phyloP scores from a whole-genome alignment of 345 rosid species.

The Orychophragmus violaceus region DNA sequence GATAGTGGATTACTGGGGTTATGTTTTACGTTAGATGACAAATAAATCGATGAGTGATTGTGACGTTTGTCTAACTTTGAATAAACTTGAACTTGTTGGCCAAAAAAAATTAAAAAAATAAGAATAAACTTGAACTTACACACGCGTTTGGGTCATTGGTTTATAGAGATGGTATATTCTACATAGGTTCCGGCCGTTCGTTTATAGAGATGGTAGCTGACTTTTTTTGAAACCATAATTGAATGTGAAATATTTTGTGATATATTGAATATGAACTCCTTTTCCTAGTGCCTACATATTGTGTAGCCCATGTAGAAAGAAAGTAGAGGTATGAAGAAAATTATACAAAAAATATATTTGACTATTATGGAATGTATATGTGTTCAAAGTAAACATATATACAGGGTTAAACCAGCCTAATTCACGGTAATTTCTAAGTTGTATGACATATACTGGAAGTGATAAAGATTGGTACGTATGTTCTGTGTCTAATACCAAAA shows the following conservation, averaged over 20 bases:
- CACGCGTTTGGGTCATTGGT: too few relatives aligned
- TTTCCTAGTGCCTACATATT: neutral
- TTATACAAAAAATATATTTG: neutral
- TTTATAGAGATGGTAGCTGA: neutral
- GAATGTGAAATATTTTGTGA: neutral
- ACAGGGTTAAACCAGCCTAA: neutral
- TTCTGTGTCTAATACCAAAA: neutral
- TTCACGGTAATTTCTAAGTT: too few relatives aligned
- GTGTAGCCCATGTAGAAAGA: neutral
- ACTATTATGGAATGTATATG: neutral
- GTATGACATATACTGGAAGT: too few relatives aligned
- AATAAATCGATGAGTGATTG: neutral
- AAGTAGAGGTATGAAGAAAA: neutral
- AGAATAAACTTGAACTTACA: too few relatives aligned
- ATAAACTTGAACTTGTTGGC: too few relatives aligned
- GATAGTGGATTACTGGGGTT: neutral
- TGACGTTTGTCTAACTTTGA: slow-evolving; percentile 27
- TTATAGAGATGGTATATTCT: neutral
- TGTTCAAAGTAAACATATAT: neutral
- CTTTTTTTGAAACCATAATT: neutral
- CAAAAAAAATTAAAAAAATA: too few relatives aligned
- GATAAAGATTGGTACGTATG: neutral
- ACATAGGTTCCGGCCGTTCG: neutral
- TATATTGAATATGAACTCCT: neutral
- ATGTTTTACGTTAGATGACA: neutral